Conservation (phyloP, 805 yeast species). For the Candida tammaniensis region DNA sequence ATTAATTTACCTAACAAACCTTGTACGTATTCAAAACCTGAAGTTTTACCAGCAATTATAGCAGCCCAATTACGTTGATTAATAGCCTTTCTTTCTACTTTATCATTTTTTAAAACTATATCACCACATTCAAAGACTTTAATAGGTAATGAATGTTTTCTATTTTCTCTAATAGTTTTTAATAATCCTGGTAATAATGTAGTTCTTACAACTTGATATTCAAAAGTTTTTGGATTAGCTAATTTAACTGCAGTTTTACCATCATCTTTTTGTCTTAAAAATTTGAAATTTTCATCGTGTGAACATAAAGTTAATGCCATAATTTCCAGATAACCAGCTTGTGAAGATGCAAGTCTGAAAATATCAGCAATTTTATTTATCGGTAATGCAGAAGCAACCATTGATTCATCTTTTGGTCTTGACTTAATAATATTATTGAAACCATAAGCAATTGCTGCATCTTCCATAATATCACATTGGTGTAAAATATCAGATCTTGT, state of each 20-base stretch:
- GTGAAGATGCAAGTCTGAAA: conserved; percentile 84
- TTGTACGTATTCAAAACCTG: conserved; percentile 93
- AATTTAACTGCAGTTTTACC: conserved; percentile 78
- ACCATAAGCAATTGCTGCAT: conserved; percentile 95
- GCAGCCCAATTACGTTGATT: conserved; percentile 97
- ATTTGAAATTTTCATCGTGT: conserved; percentile 94
- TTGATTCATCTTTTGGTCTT: conserved; percentile 71
- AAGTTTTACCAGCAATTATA: conserved; percentile 87
- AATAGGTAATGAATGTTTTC: conserved; percentile 92
- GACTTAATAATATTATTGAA: conserved; percentile 83
- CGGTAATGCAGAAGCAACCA: conserved; percentile 85
- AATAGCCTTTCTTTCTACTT: conserved; percentile 81
- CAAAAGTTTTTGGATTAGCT: conserved; percentile 94
- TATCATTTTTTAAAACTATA: conserved; percentile 78
- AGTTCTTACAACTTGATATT: conserved; percentile 97
- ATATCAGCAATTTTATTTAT: conserved; percentile 90
- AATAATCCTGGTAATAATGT: conserved; percentile 90
- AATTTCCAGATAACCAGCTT: conserved; percentile 94
- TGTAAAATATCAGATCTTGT: conserved; percentile 96
- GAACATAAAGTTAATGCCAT: conserved; percentile 94
- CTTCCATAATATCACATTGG: conserved; percentile 98
- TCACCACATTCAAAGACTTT: conserved; percentile 95
- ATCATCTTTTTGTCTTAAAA: conserved; percentile 72
- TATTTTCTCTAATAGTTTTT: conserved; percentile 93
- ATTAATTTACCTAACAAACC: conserved; percentile 92